phyloP scores from a whole-genome alignment of 805 yeast species.

The Candida morakotiae region DNA sequence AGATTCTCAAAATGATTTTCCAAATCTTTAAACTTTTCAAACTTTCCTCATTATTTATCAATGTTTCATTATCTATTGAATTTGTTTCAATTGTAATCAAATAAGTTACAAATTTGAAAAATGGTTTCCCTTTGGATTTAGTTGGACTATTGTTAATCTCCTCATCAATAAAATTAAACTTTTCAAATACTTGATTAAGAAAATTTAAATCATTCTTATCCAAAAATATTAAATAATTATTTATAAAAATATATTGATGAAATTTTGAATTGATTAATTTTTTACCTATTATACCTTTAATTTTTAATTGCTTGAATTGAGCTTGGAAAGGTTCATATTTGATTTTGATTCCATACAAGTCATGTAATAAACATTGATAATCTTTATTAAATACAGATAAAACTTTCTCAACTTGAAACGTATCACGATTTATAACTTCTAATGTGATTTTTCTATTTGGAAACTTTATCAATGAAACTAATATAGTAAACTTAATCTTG shows the following conservation, averaged over 20 bases:
- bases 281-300: constrained; percentile 39
- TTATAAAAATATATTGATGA: constrained; percentile 45
- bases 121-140: constrained; percentile 22
- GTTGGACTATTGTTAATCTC: background rate
- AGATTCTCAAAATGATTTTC: constrained; percentile 2
- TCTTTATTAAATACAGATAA: background rate
- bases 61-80: no score
- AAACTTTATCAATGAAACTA: constrained; percentile 22
- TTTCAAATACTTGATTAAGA: constrained; percentile 20
- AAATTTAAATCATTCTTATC: constrained; percentile 10
- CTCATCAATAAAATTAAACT: constrained; percentile 15
- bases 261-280: constrained; percentile 27
- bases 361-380: background rate
- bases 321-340: constrained; percentile 24
- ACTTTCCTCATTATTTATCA: no score
- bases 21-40: constrained; percentile 17
- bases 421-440: constrained; percentile 6
- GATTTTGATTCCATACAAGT: constrained; percentile 6
- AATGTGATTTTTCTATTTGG: constrained; percentile 12
- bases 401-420: constrained; percentile 4
- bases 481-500: constrained; percentile 23
- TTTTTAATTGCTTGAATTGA: constrained; percentile 17
- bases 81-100: constrained; percentile 33
- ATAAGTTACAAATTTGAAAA: constrained; percentile 33
- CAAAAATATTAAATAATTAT: constrained; percentile 29